Evolutionary conservation across 768 basidiomycete genomes (phyloP).

Genomic region (Candolleomyces eurysporus): DNA sequence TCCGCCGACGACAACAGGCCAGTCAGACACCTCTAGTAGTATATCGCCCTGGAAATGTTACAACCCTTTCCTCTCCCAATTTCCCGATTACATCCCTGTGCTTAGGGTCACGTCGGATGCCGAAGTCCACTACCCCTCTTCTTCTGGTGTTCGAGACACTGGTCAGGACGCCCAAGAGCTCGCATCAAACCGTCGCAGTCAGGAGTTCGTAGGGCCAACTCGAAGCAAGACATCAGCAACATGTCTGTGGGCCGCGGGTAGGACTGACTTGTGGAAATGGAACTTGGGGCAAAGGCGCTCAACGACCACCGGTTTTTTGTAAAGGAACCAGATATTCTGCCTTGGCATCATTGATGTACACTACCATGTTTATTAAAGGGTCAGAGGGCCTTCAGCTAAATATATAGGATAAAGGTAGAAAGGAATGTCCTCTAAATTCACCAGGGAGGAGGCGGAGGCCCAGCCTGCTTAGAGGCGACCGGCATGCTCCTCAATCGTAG

Average conservation of each 20-base stretch:
- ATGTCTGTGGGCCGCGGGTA: slow-evolving; percentile 52
- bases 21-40: neutral
- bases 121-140: neutral
- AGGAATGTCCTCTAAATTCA: no score
- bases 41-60: neutral
- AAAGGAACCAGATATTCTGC: no score
- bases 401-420: no score
- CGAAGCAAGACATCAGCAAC: slow-evolving; percentile 18
- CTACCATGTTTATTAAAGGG: no score
- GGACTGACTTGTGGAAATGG: slow-evolving; percentile 44
- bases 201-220: no score
- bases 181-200: no score
- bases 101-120: slow-evolving; percentile 45
- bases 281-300: slow-evolving; percentile 39
- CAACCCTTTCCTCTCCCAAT: slow-evolving; percentile 33
- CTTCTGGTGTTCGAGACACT: neutral
- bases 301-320: neutral
- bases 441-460: no score
- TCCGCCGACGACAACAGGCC: neutral
- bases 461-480: no score
- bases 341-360: no score
- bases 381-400: no score
- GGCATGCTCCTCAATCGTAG: no score
- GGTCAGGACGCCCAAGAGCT: neutral
- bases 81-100: slow-evolving; percentile 38